Base-by-base conservation (phyloP, 768 basidiomycete species). In the Trametes cingulata region DNA sequence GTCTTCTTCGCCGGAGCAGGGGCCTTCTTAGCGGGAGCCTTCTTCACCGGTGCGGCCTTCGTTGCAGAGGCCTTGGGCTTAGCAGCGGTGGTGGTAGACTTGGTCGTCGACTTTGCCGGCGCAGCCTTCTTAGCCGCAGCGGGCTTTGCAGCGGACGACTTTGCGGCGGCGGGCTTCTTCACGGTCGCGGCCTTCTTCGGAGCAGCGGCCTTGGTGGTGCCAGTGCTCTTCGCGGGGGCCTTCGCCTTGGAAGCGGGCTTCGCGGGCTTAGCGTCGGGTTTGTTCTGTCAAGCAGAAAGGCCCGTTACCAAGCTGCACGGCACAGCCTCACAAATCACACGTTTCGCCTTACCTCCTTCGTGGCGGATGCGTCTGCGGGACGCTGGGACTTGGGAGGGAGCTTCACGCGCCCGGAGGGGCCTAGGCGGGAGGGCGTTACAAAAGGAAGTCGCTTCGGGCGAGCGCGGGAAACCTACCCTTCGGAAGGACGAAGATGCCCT, bases 401-500 rank as follows among this genome's bases (percentile, higher is more conserved):
- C 74, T 89, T 91, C 67, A 85, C 82, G 61, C 81, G 80, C 40
- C 84, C 84, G 45, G 80, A 78, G 17, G 58, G 72, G 58, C 76
- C 80, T 77, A 76, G 52, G 45, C 51, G 52, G 50, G 35, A 52
- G 6, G 41, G 42, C 25, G 59, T 22, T 48, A 53, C 40, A 52
- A 22, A 50, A 46, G 13, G 29, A 56, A 33, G 36, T 20, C 46
- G 20, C 45, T 48, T 13, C 15, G 55, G 58, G 20, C 52, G 56
- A 27, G 56, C 60, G 59, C 55, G 49, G 52, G 58, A 61, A 40
- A 63, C 63, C 67, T 70, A 87, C 95, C 95, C 81, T 95, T 96
- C 67, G 95, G 95, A 37, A 96, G 81, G 25, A 85, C 77, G 73
- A 98, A 95, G 64, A 88, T 77, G 54, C 86, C 85, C 73, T 90